Evolutionary conservation across 139 green algal species (phyloP).

Genomic region (Ulvella scutata): DNA sequence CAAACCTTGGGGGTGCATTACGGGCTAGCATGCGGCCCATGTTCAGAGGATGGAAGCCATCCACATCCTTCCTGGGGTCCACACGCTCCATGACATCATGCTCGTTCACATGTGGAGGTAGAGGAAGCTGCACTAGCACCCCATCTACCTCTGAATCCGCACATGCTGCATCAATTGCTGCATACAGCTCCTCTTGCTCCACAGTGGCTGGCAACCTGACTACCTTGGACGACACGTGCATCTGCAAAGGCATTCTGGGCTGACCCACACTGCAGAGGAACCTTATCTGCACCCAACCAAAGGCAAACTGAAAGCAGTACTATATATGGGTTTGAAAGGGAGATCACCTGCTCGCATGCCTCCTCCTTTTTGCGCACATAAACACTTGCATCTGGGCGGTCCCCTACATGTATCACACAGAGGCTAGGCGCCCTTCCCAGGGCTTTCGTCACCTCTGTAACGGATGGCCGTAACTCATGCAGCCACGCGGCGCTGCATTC

Average conservation of each 20-base stretch:
- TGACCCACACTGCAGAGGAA: constrained; percentile 26
- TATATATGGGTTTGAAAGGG: background rate
- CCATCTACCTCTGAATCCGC: constrained; percentile 60
- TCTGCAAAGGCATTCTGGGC: background rate
- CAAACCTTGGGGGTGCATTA: constrained; percentile 51
- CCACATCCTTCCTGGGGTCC: constrained; percentile 82
- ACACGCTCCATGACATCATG: constrained; percentile 62
- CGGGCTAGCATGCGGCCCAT: constrained; percentile 64
- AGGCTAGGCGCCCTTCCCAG: constrained; percentile 46
- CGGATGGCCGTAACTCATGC: constrained; percentile 22
- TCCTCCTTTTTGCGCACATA: constrained; percentile 90
- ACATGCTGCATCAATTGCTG: constrained; percentile 59
- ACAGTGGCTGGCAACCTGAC: constrained; percentile 23
- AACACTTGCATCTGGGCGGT: constrained; percentile 72
- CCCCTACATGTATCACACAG: constrained; percentile 82
- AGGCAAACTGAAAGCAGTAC: background rate
- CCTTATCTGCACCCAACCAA: constrained; percentile 29
- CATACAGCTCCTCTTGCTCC: constrained; percentile 23
- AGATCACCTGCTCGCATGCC: constrained; percentile 42
- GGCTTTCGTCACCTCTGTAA: constrained; percentile 6
- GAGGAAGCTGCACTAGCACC: constrained; percentile 80
- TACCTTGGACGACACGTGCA: constrained; percentile 13
- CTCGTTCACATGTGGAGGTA: constrained; percentile 68
- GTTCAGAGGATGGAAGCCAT: constrained; percentile 90
- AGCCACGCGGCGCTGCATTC: constrained; percentile 15